Percentiles rank a stretch among this genome's conserved stretches.
These are phyloP conservation scores for Ceratobasidium theobromae DNA, from an alignment of 1,284 basidiomycete species.

Conservation along the genomic window DNA sequence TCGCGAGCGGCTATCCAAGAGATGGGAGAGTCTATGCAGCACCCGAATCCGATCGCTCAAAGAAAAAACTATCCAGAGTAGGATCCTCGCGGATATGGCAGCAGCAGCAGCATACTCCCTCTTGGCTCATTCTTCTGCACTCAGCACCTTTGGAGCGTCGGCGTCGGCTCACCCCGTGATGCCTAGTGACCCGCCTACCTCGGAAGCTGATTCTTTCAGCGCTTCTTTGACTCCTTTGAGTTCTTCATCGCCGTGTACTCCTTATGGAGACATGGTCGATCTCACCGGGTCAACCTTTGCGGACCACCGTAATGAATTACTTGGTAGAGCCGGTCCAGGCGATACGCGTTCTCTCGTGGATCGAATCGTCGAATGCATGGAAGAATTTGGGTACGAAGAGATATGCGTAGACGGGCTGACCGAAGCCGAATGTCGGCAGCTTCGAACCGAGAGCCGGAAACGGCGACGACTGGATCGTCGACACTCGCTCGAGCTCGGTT, in stretches of 20 bases:
- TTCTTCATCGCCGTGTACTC: neutral
- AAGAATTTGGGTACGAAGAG: slow-evolving; percentile 15
- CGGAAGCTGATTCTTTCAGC: neutral
- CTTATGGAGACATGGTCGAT: slow-evolving; percentile 10
- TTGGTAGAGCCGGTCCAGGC: neutral
- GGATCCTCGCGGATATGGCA: neutral
- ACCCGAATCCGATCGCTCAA: slow-evolving; percentile 12
- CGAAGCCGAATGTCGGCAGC: slow-evolving; percentile 16
- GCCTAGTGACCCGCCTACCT: neutral
- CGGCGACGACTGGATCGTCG: slow-evolving; percentile 17
- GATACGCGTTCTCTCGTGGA: slow-evolving; percentile 22
- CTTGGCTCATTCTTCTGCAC: neutral
- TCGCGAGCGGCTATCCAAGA: slow-evolving; percentile 5
- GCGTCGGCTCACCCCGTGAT: neutral
- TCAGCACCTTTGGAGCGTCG: neutral
- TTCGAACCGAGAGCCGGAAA: slow-evolving; percentile 10
- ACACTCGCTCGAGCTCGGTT: slow-evolving; percentile 2
- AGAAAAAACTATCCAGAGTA: slow-evolving; percentile 4
- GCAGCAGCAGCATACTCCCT: neutral
- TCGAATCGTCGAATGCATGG: neutral
- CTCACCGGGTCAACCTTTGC: neutral
- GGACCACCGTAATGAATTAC: neutral
- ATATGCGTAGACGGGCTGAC: slow-evolving; percentile 19
- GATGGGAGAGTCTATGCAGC: slow-evolving; percentile 19
- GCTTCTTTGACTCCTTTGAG: slow-evolving; percentile 27